Base-by-base conservation (phyloP, 345 rosid genomes). In the Lagerstroemia speciosa region DNA sequence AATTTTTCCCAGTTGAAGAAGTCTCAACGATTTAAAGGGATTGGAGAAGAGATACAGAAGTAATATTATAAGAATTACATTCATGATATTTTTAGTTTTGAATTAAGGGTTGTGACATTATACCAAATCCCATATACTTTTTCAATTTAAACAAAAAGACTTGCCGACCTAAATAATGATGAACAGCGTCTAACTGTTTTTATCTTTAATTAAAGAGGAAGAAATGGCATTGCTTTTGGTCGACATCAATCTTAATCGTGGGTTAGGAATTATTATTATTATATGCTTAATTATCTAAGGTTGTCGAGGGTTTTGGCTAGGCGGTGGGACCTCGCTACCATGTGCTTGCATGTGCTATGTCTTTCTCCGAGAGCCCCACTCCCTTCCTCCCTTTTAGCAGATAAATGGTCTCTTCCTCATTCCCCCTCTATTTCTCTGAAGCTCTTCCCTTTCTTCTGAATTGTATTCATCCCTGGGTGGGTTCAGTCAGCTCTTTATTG, bases 331-430 rank as follows among this genome's bases (percentile, higher is more conserved):
- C 81, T 64, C 22, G 3, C 40, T 65, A n/a, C 86, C 98, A 92
- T 92, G 98, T 92, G 98, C 94, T 24, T 76, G 91, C 98, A 92
- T 92, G 98, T 92, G 98, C 89, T 76, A 78, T 86, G 91, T 89
- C 92, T 85, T 75, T 84, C 89, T 88, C 91, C 67, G n/a, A 20
- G 19, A 70, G 87, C 76, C 91, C 93, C 95, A 84, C 89, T 2
- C 14, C 15, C 46, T 67, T 76, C 71, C 55, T 80, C 72, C 79
- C 79, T 78, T 79, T 48, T 78, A 73, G 78, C 79, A 77, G 83
- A 78, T 86, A 86, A 83, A 83, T 84, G 87, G 48, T 12, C 67
- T 69, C 78, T 76, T 29, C 20, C 57, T 68, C 38, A 58, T 64
- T 31, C 53, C 30, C 24, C 57, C 31, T 46, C 52, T 29, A 57